A percentile compares a stretch with the other conserved stretches of the same genome.
phyloP scores from a whole-genome alignment of 495 filamentous ascomycete species.

The Hypoxylon crocopeplum region DNA sequence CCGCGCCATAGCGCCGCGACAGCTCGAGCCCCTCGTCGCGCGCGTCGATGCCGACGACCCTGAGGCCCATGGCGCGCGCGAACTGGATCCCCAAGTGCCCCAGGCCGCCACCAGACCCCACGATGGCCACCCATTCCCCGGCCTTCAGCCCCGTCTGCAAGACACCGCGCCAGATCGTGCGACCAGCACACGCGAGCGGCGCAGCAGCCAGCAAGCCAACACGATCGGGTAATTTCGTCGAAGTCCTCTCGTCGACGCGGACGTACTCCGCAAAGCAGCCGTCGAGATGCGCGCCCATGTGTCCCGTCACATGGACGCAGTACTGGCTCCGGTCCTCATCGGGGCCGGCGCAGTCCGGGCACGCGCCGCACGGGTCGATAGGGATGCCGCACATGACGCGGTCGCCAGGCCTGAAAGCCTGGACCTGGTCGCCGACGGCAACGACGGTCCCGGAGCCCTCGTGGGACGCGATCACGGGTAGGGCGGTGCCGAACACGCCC shows the following conservation, averaged over 20 bases:
- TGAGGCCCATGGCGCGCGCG: constrained; percentile 41
- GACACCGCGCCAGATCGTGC: constrained; percentile 61
- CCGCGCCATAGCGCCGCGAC: constrained; percentile 51
- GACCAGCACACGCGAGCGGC: constrained; percentile 64
- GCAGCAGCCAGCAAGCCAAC: constrained; percentile 58
- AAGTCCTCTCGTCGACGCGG: constrained; percentile 52
- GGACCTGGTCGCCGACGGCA: constrained; percentile 51
- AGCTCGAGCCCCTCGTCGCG: constrained; percentile 60
- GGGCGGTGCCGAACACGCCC: constrained; percentile 47
- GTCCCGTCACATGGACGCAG: constrained; percentile 41
- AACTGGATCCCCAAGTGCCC: constrained; percentile 62
- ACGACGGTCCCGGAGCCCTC: constrained; percentile 65
- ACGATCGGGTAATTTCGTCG: constrained; percentile 53
- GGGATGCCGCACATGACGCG: constrained; percentile 58
- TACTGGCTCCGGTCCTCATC: constrained; percentile 55
- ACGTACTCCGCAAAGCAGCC: constrained; percentile 64
- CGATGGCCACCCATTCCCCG: constrained; percentile 59
- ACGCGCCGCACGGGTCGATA: constrained; percentile 55
- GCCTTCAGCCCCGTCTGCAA: constrained; percentile 48
- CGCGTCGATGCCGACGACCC: constrained; percentile 62
- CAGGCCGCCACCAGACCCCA: constrained; percentile 65
- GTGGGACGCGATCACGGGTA: constrained; percentile 64
- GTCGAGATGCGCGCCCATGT: constrained; percentile 54
- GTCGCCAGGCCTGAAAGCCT: constrained; percentile 53
- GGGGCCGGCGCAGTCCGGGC: constrained; percentile 53